Percentiles rank a stretch among this genome's conserved stretches.
Evolutionary conservation across 2,329 filamentous ascomycete species (phyloP).

Genomic region (Pseudogymnoascus sp.): DNA sequence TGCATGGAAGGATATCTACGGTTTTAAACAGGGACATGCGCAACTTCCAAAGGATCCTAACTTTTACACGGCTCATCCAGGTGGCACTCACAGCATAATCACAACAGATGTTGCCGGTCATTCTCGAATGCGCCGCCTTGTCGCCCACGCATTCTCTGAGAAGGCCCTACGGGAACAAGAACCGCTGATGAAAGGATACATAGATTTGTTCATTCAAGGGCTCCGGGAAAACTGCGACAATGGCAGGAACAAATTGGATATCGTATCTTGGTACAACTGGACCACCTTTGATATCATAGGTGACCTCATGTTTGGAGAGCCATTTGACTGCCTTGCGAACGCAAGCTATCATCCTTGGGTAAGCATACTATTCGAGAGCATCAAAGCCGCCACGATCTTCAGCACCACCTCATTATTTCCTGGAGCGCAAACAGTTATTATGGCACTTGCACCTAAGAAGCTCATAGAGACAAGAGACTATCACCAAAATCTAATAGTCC

Average conservation of each 20-base stretch:
- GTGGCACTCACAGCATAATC: neutral
- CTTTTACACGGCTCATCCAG: neutral
- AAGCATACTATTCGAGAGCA: constrained; percentile 21
- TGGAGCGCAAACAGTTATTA: neutral
- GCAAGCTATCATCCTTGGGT: constrained; percentile 26
- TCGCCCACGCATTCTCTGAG: constrained; percentile 19
- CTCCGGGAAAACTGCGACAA: neutral
- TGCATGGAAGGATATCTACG: constrained; percentile 6
- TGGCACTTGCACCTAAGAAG: neutral
- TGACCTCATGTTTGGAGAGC: constrained; percentile 29
- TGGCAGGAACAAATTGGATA: neutral
- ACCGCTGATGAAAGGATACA: constrained; percentile 15
- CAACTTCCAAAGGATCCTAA: neutral
- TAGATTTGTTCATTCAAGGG: neutral
- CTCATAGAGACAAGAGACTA: neutral
- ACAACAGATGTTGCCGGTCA: constrained; percentile 10
- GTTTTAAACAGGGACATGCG: neutral
- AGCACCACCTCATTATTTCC: neutral
- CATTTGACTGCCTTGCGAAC: constrained; percentile 26
- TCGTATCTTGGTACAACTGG: constrained; percentile 21
- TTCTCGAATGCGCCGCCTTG: constrained; percentile 17
- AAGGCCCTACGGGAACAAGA: constrained; percentile 18
- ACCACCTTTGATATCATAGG: constrained; percentile 33
- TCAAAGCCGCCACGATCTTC: constrained; percentile 15
- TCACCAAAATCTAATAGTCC: neutral